phyloP scores from a whole-genome alignment of 371 early-diverging fungal species.

The Neoconidiobolus thromboides region DNA sequence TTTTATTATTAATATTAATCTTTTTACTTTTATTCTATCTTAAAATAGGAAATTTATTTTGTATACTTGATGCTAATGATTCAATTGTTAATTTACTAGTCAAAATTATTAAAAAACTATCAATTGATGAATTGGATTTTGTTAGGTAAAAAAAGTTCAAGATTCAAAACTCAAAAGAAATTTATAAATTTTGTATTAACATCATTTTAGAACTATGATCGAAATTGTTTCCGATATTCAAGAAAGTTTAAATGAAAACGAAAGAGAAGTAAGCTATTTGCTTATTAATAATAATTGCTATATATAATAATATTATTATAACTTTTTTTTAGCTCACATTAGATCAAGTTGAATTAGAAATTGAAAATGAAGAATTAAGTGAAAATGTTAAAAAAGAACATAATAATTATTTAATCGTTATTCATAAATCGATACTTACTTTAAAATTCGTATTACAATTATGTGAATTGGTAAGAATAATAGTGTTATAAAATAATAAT shows the following conservation, averaged over 20 bases:
- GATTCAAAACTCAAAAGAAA: too few species aligned
- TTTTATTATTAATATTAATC: neutral
- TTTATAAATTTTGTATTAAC: too few species aligned
- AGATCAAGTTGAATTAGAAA: conserved; percentile 8
- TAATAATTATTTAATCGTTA: conserved; percentile 52
- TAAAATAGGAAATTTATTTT: conserved; percentile 34
- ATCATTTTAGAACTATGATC: conserved; percentile 21
- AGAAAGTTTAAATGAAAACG: conserved; percentile 12
- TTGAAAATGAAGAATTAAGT: conserved; percentile 16
- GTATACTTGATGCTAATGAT: conserved; percentile 45
- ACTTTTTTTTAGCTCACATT: conserved; percentile 10
- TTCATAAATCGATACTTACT: conserved; percentile 24
- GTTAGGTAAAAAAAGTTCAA: conserved; percentile 23
- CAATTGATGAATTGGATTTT: conserved; percentile 70
- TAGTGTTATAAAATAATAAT: neutral
- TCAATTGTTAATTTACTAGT: conserved; percentile 45
- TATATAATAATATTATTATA: too few species aligned
- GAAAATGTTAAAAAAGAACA: conserved; percentile 26
- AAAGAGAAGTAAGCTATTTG: neutral
- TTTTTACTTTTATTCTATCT: neutral
- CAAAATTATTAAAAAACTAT: conserved; percentile 45
- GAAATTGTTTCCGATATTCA: conserved; percentile 53
- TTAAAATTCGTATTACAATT: neutral
- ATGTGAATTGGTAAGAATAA: neutral
- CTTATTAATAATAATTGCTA: too few species aligned